Evolutionary conservation across 306 rosid genomes (phyloP).

Genomic region (Argentina anserina): DNA sequence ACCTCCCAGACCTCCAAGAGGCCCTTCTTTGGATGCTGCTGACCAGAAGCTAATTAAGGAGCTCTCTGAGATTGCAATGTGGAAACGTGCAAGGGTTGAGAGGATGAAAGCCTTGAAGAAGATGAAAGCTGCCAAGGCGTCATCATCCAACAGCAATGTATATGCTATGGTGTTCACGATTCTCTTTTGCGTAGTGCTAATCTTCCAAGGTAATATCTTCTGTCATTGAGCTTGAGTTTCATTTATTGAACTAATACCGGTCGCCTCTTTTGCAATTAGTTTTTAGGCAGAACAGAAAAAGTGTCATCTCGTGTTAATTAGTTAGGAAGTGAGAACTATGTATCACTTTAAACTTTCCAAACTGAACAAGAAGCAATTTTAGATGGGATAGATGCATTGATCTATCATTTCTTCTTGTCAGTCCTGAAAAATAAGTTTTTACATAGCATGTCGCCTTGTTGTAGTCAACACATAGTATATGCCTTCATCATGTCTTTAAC

Average conservation of each 20-base stretch:
- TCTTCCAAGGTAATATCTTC: conserved; percentile 65
- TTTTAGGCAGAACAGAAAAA: not conserved
- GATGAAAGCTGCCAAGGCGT: conserved; percentile 61
- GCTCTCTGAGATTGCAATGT: conserved; percentile 69
- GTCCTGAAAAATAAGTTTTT: not conserved
- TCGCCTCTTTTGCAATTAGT: not conserved
- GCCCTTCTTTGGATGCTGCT: conserved; percentile 78
- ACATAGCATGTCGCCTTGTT: not conserved
- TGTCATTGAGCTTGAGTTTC: not conserved
- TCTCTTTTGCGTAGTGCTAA: conserved; percentile 69
- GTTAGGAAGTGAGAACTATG: not conserved
- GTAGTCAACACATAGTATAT: not conserved
- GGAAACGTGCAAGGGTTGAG: conserved; percentile 77
- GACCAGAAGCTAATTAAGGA: conserved; percentile 77
- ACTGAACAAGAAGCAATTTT: not conserved
- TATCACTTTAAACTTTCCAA: not conserved
- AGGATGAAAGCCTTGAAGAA: conserved; percentile 76
- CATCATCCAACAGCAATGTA: conserved; percentile 48
- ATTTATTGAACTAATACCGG: not conserved
- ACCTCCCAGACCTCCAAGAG: conserved; percentile 95
- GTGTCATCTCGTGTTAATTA: not conserved
- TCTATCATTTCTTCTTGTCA: not conserved
- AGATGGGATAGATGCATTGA: not conserved
- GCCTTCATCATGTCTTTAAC: not conserved
- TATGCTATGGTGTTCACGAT: conserved; percentile 69